Conservation (phyloP, 164 flowering plant genomes). For the Piper longum region DNA sequence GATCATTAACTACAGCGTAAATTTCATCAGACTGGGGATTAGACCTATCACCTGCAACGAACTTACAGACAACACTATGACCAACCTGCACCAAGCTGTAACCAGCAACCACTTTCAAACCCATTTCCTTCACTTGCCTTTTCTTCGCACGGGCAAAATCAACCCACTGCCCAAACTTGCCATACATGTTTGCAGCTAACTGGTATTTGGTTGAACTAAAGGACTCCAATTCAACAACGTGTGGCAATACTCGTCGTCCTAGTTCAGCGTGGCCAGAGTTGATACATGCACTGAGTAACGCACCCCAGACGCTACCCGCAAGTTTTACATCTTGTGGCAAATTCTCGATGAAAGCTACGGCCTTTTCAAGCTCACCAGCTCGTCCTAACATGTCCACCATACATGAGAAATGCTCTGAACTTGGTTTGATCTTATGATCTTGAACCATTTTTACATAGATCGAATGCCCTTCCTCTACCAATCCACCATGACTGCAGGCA, state of each 20-base stretch:
- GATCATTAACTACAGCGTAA: constrained; percentile 13
- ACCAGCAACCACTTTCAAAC: constrained; percentile 34
- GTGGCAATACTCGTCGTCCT: constrained; percentile 28
- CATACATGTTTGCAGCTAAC: constrained; percentile 56
- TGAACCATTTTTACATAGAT: constrained; percentile 32
- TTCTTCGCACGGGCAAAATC: constrained; percentile 44
- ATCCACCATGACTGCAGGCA: constrained; percentile 80
- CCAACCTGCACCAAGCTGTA: constrained; percentile 53
- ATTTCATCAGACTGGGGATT: constrained; percentile 22
- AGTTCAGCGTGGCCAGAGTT: constrained; percentile 27
- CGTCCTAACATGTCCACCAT: constrained; percentile 70
- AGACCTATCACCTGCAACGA: constrained; percentile 44
- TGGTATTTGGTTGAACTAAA: constrained; percentile 43
- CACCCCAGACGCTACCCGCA: constrained; percentile 55
- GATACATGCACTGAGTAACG: constrained; percentile 65
- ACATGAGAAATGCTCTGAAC: constrained; percentile 65
- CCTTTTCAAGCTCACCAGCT: constrained; percentile 46
- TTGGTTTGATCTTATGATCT: constrained; percentile 26
- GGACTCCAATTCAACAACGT: constrained; percentile 68
- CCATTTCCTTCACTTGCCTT: constrained; percentile 36
- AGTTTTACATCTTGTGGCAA: constrained; percentile 30
- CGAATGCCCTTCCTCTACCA: constrained; percentile 52
- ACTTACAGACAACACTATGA: constrained; percentile 17
- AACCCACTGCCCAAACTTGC: constrained; percentile 42
- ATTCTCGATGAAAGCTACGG: constrained; percentile 33